Conservation (phyloP, 306 rosid species). For the Pueraria montana region DNA sequence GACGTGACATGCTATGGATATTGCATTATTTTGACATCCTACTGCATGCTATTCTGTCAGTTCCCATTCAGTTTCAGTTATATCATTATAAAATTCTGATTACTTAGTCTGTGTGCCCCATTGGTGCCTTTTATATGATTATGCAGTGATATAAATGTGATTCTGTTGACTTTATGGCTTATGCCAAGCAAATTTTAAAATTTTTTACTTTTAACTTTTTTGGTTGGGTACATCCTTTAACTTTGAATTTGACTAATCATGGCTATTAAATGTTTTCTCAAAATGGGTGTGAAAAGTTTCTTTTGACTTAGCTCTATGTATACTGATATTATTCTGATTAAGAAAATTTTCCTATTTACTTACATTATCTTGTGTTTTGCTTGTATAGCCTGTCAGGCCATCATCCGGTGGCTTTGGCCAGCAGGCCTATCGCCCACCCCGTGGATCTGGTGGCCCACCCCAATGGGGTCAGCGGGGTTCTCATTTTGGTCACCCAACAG, state of each 20-base stretch:
- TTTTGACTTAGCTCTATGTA: not conserved
- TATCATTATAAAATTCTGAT: not conserved
- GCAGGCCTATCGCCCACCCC: constrained; percentile 80
- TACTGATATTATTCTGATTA: constrained; percentile 6
- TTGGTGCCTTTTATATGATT: constrained; percentile 9
- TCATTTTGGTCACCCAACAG: constrained; percentile 69
- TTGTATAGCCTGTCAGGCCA: constrained; percentile 82
- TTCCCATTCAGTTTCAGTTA: not conserved
- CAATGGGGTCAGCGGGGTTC: constrained; percentile 96
- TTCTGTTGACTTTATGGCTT: not conserved
- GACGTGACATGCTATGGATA: constrained; percentile 32
- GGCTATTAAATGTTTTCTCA: not conserved
- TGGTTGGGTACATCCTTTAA: not conserved
- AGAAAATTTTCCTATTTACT: constrained; percentile 43
- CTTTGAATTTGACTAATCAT: not conserved
- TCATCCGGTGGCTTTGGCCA: constrained; percentile 83
- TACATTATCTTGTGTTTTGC: constrained; percentile 45
- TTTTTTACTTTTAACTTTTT: too few species aligned
- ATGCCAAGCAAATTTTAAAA: not conserved
- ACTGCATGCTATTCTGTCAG: constrained; percentile 27
- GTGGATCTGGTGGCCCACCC: constrained; percentile 78
- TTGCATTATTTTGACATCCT: constrained; percentile 38
- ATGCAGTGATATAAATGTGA: constrained; percentile 7
- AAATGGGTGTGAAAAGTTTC: not conserved
- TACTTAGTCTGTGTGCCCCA: not conserved